These are phyloP conservation scores for Backusella macrospora DNA, from an alignment of 192 early-diverging fungal species.

Conservation along the genomic window DNA sequence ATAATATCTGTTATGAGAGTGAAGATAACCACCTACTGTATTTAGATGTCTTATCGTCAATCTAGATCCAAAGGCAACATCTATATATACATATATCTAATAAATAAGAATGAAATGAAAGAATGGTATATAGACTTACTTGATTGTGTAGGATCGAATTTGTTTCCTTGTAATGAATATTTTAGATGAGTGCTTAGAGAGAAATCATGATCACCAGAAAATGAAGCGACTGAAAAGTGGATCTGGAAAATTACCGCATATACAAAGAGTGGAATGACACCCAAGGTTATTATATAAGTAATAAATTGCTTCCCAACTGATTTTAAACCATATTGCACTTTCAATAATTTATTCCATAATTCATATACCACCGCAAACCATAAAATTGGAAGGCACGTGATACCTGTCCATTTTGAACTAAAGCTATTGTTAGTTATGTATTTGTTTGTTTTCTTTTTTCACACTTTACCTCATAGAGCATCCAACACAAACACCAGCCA, in stretches of 20 bases:
- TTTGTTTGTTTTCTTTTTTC: neutral
- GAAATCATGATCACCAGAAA: slow-evolving; percentile 86
- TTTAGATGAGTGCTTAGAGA: slow-evolving; percentile 93
- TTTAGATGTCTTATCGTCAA: slow-evolving; percentile 68
- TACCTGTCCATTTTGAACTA: slow-evolving; percentile 92
- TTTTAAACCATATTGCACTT: slow-evolving; percentile 49
- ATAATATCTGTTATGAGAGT: slow-evolving; percentile 72
- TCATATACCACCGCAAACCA: slow-evolving; percentile 81
- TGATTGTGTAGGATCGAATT: slow-evolving; percentile 46
- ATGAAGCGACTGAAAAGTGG: slow-evolving; percentile 79
- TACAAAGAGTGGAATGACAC: slow-evolving; percentile 74
- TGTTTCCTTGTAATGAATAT: slow-evolving; percentile 76
- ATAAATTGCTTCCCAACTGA: neutral
- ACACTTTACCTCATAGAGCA: slow-evolving; percentile 42
- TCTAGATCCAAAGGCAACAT: slow-evolving; percentile 69
- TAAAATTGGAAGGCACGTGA: slow-evolving; percentile 82
- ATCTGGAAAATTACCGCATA: slow-evolving; percentile 88
- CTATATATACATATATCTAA: slow-evolving; percentile 48
- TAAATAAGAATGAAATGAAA: neutral
- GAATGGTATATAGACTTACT: slow-evolving; percentile 36
- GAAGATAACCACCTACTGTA: slow-evolving; percentile 79
- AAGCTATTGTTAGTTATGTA: neutral
- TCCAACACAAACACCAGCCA: slow-evolving; percentile 83
- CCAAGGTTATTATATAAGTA: slow-evolving; percentile 59
- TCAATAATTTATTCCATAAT: slow-evolving; percentile 81